Conservation (phyloP, 768 basidiomycete genomes). For the Boletellus ananas region DNA sequence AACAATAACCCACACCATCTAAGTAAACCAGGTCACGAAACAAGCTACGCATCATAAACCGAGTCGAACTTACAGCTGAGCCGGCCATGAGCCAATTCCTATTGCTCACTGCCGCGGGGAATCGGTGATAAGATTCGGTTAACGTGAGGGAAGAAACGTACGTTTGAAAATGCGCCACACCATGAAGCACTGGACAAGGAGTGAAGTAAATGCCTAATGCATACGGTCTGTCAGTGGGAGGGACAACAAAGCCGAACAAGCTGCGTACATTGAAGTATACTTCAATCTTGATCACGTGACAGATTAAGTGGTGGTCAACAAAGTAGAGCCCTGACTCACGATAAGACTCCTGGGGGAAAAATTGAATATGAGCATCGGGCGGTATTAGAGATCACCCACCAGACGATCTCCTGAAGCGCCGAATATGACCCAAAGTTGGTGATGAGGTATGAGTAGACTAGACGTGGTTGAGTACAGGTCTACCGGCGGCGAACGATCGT, state of each 20-base stretch:
- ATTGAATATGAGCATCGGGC: background rate
- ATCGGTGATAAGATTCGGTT: background rate
- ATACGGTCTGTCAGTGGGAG: background rate
- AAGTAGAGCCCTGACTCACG: slow-evolving; percentile 11
- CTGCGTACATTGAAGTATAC: slow-evolving; percentile 44
- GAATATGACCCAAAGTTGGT: slow-evolving; percentile 35
- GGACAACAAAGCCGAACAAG: background rate
- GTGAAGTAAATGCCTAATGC: slow-evolving; percentile 37
- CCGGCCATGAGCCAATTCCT: slow-evolving; percentile 36
- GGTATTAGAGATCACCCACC: slow-evolving; percentile 32
- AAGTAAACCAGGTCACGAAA: background rate
- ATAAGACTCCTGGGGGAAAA: slow-evolving; percentile 16
- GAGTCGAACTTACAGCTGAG: slow-evolving; percentile 23
- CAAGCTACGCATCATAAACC: background rate
- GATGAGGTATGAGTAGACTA: slow-evolving; percentile 49
- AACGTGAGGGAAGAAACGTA: slow-evolving; percentile 24
- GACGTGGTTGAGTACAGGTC: background rate
- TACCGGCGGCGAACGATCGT: background rate
- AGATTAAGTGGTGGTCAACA: slow-evolving; percentile 3
- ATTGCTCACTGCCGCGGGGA: slow-evolving; percentile 41
- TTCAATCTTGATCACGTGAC: slow-evolving; percentile 35
- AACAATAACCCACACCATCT: slow-evolving; percentile 32
- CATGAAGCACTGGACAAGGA: slow-evolving; percentile 55
- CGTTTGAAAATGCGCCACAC: slow-evolving; percentile 46
- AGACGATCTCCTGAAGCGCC: slow-evolving; percentile 35